Evolutionary conservation across 176 grass and related monocot genomes (phyloP), one percentile per base, ranked within the genome.

Genomic region (Carex myosuroides): DNA sequence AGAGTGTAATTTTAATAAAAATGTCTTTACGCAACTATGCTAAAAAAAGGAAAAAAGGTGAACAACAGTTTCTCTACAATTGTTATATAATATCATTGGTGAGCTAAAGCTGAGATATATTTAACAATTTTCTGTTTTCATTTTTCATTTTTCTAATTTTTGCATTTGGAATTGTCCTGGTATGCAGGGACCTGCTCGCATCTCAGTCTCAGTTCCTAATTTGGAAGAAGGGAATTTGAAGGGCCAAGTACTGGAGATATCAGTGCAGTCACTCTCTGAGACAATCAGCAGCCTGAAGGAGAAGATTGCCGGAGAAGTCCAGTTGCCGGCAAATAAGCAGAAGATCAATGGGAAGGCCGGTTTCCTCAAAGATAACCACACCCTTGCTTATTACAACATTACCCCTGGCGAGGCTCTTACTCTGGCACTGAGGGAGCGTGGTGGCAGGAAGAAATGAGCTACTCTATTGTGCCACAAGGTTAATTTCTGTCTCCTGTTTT

Each of bases 351-450:
- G 88, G 41, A 89, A 80, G 70, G 90, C 93, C 26, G 90, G 89
- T 88, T 99, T 99, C 71, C 91, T 99, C 54, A 95, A 95, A 80
- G 96, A 99, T 55, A 99, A 99, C 79, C 91, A 90, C 78, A 89
- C 88, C 70, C 93, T 99, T 86, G 93, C 96, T 79, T 99, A 93
- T 83, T 99, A 99, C 85, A 99, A 99, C 85, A 89, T 99, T 86
- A 85, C 89, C 56, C 88, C 89, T 74, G 91, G 93, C 48, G 89
- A 95, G 30, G 84, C 90, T 65, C 84, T 98, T 81, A 93, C 75
- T 70, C 89, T 98, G 79, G 85, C 95, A 22, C 85, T 98, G 39
- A 95, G 91, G 85, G 96, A 99, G 83, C 93, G 93, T 87, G 93
- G 96, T 90, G 96, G 96, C 84, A 95, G 93, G 86, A 99, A 95